Evolutionary conservation across 257 asterid species (phyloP).

Genomic region (Coffea canephora): DNA sequence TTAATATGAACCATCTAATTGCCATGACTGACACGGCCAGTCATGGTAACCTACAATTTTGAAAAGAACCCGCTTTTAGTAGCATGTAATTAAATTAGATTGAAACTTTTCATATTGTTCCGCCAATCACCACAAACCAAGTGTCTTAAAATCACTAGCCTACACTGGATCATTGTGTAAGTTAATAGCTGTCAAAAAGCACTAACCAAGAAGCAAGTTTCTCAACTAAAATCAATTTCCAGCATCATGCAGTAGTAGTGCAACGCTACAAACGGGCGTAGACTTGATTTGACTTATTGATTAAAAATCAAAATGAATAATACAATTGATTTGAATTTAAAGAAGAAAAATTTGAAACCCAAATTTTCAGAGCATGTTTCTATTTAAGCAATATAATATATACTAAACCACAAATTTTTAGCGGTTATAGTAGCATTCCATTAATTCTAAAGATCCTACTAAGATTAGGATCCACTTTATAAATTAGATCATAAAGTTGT

Average conservation of each 20-base stretch:
- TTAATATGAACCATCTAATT: neutral
- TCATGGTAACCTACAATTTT: neutral
- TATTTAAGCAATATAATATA: too few species aligned
- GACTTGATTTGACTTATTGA: neutral
- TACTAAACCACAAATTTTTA: neutral
- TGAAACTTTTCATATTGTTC: neutral
- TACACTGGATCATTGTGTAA: too few species aligned
- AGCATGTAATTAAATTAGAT: neutral
- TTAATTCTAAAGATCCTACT: neutral
- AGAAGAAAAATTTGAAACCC: neutral
- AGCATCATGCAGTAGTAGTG: too few species aligned
- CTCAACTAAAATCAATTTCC: neutral
- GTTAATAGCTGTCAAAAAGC: too few species aligned
- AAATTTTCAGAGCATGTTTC: neutral
- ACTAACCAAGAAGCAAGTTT: neutral
- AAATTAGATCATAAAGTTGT: too few species aligned
- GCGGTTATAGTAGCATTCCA: too few species aligned
- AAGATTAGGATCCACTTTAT: too few species aligned
- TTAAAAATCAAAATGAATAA: too few species aligned
- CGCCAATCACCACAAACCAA: neutral
- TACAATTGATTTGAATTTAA: neutral
- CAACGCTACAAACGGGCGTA: neutral
- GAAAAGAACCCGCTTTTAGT: neutral
- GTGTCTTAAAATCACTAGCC: too few species aligned
- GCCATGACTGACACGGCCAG: too few species aligned